Base-by-base conservation (phyloP, 331 rosid genomes). In the Arachis monticola region DNA sequence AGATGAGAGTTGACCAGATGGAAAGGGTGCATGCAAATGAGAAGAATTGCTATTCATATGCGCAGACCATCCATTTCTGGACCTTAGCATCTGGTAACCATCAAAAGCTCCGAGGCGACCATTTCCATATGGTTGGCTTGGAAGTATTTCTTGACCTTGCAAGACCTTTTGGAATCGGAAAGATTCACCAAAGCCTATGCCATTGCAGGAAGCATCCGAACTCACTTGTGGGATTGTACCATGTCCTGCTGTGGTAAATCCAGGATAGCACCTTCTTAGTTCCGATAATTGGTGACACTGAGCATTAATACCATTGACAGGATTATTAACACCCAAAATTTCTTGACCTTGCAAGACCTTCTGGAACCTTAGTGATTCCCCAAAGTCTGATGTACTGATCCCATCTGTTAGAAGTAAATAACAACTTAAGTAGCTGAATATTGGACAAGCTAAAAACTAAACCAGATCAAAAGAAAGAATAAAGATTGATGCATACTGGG, bases 291-390 rank as follows among this genome's bases (percentile, higher is more conserved):
- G 85, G 61, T 60, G 90, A 80, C 79, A 74, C 59, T 63, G 86
- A 82, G 77, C 76, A 72, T 72, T 84, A 10, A 83, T 75, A 56
- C 89, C 87, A 77, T 92, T 83, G 31, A 70, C 79, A 63, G 85
- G 84, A 74, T 88, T 76, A 86, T 85, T 85, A 83, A 77, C 88
- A 76, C 90, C 90, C 45, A 77, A 83, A 76, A 92, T 90, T 95
- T 95, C 99, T 95, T 95, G 99, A 95, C 99, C 99, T 95, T 95
- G 99, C 99, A 95, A 95, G 99, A 95, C 99, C 99, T 92, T 90
- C 85, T 77, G 99, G 96, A 95, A 95, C 82, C 93, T 86, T 55
- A 80, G 69, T 32, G 98, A 73, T 85, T 95, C 98, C 86, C 92
- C 91, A 80, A 95, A 92, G 97, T 90, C 98, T 77, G 92, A 84